These are phyloP conservation scores for Benincasa hispida DNA, from an alignment of 306 rosid species.

Conservation along the genomic window DNA sequence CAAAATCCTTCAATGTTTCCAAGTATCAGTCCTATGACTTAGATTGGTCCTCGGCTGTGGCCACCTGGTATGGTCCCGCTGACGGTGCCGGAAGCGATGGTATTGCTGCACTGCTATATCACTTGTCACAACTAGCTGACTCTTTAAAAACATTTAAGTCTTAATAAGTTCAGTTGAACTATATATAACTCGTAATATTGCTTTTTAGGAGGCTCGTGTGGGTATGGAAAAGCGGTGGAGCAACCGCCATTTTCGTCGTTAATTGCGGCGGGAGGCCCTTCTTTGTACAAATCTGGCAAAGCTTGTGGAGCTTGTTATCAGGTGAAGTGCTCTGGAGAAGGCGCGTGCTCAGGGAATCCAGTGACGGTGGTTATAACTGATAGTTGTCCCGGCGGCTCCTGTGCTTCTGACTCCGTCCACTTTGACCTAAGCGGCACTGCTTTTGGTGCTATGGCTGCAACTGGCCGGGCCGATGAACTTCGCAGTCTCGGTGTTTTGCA, in stretches of 20 bases:
- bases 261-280: conserved; percentile 56
- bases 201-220: conserved; percentile 36
- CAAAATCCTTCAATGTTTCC: neutral
- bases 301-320: conserved; percentile 83
- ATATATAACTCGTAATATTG: no score
- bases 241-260: conserved; percentile 46
- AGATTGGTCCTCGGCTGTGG: conserved; percentile 8
- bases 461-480: conserved; percentile 29
- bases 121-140: neutral
- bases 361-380: conserved; percentile 61
- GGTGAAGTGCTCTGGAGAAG: conserved; percentile 51
- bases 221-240: conserved; percentile 41
- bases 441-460: conserved; percentile 72
- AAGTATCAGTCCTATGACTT: neutral
- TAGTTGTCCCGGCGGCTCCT: conserved; percentile 42
- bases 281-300: conserved; percentile 39
- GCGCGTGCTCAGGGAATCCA: conserved; percentile 44
- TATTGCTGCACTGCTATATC: neutral
- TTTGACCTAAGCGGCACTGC: conserved; percentile 81
- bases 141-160: no score
- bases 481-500: conserved; percentile 41
- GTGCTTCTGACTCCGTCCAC: conserved; percentile 37
- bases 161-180: no score
- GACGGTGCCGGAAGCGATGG: conserved; percentile 11
- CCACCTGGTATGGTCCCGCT: conserved; percentile 12